Evolutionary conservation across 371 early-diverging fungal genomes (phyloP).

Genomic region (Rhizopus sp.): DNA sequence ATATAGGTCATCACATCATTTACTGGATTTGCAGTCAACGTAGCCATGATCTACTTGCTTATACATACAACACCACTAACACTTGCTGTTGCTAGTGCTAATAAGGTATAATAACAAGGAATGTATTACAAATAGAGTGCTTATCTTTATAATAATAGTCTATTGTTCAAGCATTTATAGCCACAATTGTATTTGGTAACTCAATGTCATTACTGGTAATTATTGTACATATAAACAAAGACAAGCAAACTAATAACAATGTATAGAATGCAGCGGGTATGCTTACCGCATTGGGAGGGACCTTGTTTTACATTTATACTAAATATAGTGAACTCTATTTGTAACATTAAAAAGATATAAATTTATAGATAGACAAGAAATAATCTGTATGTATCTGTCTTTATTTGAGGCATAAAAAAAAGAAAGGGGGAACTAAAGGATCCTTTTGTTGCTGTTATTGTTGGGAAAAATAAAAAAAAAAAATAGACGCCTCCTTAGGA

Average conservation of each 20-base stretch:
- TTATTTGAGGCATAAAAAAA: background rate
- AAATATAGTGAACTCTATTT: slow-evolving; percentile 11
- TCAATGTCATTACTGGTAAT: slow-evolving; percentile 18
- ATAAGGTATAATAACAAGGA: slow-evolving; percentile 15
- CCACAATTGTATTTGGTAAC: slow-evolving; percentile 22
- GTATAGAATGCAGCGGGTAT: slow-evolving; percentile 23
- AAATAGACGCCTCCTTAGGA: too few species aligned
- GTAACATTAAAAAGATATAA: background rate
- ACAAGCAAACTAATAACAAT: background rate
- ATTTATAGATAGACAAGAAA: background rate
- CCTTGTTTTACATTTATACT: slow-evolving; percentile 12
- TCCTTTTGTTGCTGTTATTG: background rate
- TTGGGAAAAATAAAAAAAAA: background rate
- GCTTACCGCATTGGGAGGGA: slow-evolving; percentile 11
- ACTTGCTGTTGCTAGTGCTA: slow-evolving; percentile 8
- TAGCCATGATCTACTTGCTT: slow-evolving; percentile 19
- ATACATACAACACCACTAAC: slow-evolving; percentile 24
- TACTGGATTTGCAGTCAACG: slow-evolving; percentile 21
- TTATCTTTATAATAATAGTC: slow-evolving; percentile 5
- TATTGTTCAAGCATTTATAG: slow-evolving; percentile 18
- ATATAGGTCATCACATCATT: slow-evolving; percentile 19
- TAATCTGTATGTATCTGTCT: slow-evolving; percentile 1
- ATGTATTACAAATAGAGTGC: background rate
- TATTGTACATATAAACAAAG: background rate
- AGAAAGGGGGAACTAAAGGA: too few species aligned